A percentile compares a stretch with the other conserved stretches of the same genome.
Evolutionary conservation across 2,329 filamentous ascomycete genomes (phyloP).

Genomic region (Alternaria alternata): DNA sequence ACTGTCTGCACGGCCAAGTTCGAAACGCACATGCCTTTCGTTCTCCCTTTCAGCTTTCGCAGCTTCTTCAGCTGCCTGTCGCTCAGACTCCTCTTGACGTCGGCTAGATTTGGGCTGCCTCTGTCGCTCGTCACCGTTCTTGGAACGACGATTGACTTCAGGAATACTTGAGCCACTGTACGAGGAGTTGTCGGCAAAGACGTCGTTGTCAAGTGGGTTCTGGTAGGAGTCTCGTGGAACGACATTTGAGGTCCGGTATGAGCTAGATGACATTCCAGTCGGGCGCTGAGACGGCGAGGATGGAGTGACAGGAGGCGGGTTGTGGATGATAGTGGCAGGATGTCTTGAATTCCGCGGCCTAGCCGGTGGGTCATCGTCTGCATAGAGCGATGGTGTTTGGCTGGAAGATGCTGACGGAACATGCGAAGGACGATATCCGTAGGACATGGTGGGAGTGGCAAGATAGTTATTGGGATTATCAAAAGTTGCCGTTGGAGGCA

Average conservation of each 20-base stretch:
- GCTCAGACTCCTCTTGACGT: constrained; percentile 37
- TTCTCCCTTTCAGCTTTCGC: constrained; percentile 34
- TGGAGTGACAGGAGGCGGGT: constrained; percentile 26
- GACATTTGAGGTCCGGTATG: constrained; percentile 32
- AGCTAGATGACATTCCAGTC: constrained; percentile 18
- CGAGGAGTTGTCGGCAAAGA: constrained; percentile 29
- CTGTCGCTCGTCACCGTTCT: constrained; percentile 29
- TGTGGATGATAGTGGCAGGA: constrained; percentile 40
- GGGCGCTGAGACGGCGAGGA: constrained; percentile 30
- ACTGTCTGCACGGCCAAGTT: constrained; percentile 32
- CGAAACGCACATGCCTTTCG: constrained; percentile 38
- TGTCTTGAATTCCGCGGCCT: constrained; percentile 30
- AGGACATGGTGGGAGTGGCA: constrained; percentile 28
- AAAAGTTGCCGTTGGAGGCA: constrained; percentile 28
- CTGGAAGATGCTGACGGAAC: constrained; percentile 42
- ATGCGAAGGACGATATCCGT: constrained; percentile 35
- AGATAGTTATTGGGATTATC: constrained; percentile 29
- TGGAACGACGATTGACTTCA: constrained; percentile 33
- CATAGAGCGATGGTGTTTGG: constrained; percentile 39
- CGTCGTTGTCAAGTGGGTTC: constrained; percentile 33
- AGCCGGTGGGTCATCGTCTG: constrained; percentile 39
- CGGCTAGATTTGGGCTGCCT: constrained; percentile 29
- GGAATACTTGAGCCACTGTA: constrained; percentile 30
- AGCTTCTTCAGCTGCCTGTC: constrained; percentile 20
- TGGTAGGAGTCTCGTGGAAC: constrained; percentile 27